Evolutionary conservation across 805 yeast genomes (phyloP), one percentile per base, ranked within the genome.

Genomic region (Ogataea siamensis): DNA sequence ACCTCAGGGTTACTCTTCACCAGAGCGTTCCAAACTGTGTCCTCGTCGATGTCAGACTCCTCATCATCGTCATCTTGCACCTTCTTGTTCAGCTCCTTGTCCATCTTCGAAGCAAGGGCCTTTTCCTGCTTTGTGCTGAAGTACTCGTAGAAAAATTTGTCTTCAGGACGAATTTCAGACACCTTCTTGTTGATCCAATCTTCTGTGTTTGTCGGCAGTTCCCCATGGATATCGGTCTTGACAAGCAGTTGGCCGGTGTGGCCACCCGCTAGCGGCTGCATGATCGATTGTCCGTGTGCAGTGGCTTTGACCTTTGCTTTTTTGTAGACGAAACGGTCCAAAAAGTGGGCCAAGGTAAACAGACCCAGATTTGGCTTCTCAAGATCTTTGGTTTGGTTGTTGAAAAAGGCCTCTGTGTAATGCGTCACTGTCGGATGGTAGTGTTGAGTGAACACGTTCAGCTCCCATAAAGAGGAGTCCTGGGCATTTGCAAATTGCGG

Each of bases 221-320:
- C 74, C 4, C 60, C 60, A 11, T 50, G 55, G 12, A 56, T 50
- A 5, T 51, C 57, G 5, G 86, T 74, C 53, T 70, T 79, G 9
- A 84, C 86, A 49, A 84, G 68, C 37, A 83, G 63, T 4, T 80
- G 67, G 7, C 84, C 86, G 14, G 86, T 80, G 46, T 82, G 84
- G 1, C 79, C 73, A 46, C 96, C 97, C 30, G 94, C 88, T 48
- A 93, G 70, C 34, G 99, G 98, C 70, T 93, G 99, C 98, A 93
- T 93, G 58, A 93, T 89, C 29, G 97, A 87, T 4, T 83, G 70
- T 54, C 98, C 98, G 58, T 84, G 80, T n/a, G 80, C 66, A 22
- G 68, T 60, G 13, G 79, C 70, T 62, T 83, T 85, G 53, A 78
- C 83, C 66, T 87, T 87, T 32, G 96, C 87, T 60, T 88, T 87